phyloP scores from a whole-genome alignment of 495 filamentous ascomycete genomes.

The Diplogelasinospora grovesii region DNA sequence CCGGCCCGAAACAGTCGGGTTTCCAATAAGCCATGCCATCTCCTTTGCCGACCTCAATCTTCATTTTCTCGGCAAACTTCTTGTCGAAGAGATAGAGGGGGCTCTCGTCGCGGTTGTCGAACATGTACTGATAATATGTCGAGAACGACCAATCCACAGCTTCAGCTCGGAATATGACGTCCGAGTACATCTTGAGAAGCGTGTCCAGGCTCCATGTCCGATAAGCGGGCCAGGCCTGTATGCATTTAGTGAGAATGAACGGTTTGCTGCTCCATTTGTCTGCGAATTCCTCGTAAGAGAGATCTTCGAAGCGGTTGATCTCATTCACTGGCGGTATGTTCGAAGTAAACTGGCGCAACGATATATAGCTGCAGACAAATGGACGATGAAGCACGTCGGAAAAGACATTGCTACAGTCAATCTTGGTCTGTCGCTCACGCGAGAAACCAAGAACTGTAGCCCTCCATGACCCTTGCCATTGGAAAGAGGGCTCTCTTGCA shows the following conservation, averaged over 20 bases:
- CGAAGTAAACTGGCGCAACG: conserved; percentile 55
- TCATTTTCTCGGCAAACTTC: conserved; percentile 83
- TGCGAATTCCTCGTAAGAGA: conserved; percentile 68
- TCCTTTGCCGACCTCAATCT: conserved; percentile 51
- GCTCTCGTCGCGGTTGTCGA: conserved; percentile 74
- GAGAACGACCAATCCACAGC: conserved; percentile 85
- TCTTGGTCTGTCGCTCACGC: conserved; percentile 34
- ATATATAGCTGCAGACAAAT: conserved; percentile 78
- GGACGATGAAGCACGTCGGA: conserved; percentile 89
- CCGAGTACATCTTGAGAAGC: conserved; percentile 56
- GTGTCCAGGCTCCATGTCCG: conserved; percentile 62
- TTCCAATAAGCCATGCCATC: conserved; percentile 64
- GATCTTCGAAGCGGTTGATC: conserved; percentile 61
- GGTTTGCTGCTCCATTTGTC: conserved; percentile 70
- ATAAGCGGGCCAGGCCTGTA: conserved; percentile 77
- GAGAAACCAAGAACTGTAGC: conserved; percentile 67
- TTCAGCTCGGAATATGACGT: conserved; percentile 76
- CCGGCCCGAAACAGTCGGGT: conserved; percentile 82
- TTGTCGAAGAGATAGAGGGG: conserved; percentile 92
- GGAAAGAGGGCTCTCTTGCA: conserved; percentile 35
- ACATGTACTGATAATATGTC: conserved; percentile 80
- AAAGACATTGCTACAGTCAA: conserved; percentile 75
- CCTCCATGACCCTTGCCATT: conserved; percentile 85
- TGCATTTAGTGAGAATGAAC: conserved; percentile 82
- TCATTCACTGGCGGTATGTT: conserved; percentile 68